Base-by-base conservation (phyloP, 202 grass and related monocot species). In the Zoysia matrella region DNA sequence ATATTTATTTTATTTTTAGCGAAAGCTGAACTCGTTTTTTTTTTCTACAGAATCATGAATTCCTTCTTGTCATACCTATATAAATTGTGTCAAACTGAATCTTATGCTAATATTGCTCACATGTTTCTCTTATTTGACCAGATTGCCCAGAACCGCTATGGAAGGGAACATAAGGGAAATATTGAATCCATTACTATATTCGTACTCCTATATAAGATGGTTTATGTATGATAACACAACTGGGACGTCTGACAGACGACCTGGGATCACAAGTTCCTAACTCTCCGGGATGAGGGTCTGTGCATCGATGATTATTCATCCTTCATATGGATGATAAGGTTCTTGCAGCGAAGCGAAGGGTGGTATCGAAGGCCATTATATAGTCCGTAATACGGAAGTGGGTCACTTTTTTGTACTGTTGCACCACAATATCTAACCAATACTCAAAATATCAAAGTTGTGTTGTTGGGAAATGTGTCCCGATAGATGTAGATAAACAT, bases 121-220 rank as follows among this genome's bases (percentile, higher is more conserved):
- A 63, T 13, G 44, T 69, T 7, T 40, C 54, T 75, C 73, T 14
- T 69, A 60, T 66, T 58, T 8, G 60, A 57, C 51, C 78, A 94
- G 89, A 87, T 86, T 78, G 91, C 87, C 72, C 82, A 74, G 80
- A 94, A 82, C 74, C 74, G 68, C 67, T 55, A 85, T 65, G 54
- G 63, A 87, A 77, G 89, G 92, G 36, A 87, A 73, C 58, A 22
- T 87, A 36, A 7, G 30, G 41, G 81, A 79, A 60, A 91, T 82
- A 62, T 46, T 91, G 62, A 72, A 86, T 52, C 70, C 82, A 3
- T 47, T 80, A 39, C 30, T 90, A 5, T 15, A 55, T 55, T 3
- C 4, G 30, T 36, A 36, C 30, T 36, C 30, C 30, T 36, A 36
- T 36, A 36, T 36, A 36, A 36, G 30, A 36, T 36, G 30, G 30